A percentile compares a stretch with the other conserved stretches of the same genome.
These are phyloP conservation scores for Salmacisia buchloeana DNA, from an alignment of 1,284 basidiomycete species.

Conservation along the genomic window DNA sequence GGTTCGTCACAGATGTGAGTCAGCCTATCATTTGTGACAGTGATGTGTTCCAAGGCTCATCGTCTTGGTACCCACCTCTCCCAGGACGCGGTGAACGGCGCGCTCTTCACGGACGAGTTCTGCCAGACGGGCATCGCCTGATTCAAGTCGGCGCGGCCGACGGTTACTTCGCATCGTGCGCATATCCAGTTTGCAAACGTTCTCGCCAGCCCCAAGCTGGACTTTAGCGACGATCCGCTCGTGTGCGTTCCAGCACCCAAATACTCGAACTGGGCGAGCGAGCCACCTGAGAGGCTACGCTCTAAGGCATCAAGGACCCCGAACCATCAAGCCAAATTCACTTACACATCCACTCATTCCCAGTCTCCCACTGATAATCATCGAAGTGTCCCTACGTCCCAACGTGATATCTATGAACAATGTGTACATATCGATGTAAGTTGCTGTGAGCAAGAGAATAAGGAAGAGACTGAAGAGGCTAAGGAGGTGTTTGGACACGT, in stretches of 20 bases:
- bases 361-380: too few species aligned
- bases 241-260: background rate
- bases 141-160: background rate
- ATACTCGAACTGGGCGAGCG: background rate
- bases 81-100: background rate
- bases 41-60: background rate
- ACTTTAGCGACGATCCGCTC: too few species aligned
- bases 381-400: too few species aligned
- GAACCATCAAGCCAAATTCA: background rate
- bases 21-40: background rate
- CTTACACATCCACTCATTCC: background rate
- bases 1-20: conserved; percentile 26
- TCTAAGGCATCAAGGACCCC: background rate
- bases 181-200: background rate
- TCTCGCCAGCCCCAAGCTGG: background rate
- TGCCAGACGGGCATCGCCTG: background rate
- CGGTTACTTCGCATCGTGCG: background rate
- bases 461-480: too few species aligned
- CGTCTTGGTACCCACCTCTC: background rate
- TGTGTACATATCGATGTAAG: too few species aligned
- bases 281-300: too few species aligned
- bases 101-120: conserved; percentile 5
- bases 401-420: too few species aligned
- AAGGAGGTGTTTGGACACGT: too few species aligned
- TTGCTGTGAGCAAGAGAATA: too few species aligned